Percentiles rank a stretch among this genome's conserved stretches.
Evolutionary conservation across 768 basidiomycete genomes (phyloP).

Genomic region (Coprinopsis marcescibilis): DNA sequence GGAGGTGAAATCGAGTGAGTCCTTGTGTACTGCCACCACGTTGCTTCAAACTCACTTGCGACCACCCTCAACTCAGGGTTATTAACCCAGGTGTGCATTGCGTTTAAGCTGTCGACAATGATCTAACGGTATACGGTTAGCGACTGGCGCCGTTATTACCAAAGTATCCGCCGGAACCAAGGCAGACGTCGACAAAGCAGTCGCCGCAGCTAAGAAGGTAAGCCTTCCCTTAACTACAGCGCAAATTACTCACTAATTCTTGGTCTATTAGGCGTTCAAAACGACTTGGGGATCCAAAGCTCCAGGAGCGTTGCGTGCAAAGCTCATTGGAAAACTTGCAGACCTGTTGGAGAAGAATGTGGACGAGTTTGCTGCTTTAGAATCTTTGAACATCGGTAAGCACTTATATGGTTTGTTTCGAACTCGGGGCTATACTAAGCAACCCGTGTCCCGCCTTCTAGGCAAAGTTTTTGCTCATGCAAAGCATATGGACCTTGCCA

Average conservation of each 20-base stretch:
- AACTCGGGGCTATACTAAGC: neutral
- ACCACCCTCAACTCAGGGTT: slow-evolving; percentile 36
- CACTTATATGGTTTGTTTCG: neutral
- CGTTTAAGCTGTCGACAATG: neutral
- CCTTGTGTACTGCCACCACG: neutral
- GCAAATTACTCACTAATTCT: no score
- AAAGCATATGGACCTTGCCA: slow-evolving; percentile 43
- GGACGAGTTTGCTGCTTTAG: slow-evolving; percentile 46
- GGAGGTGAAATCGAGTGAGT: slow-evolving; percentile 65
- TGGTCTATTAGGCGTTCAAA: slow-evolving; percentile 42
- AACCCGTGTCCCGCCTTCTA: slow-evolving; percentile 16
- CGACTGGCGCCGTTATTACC: slow-evolving; percentile 62
- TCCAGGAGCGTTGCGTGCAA: slow-evolving; percentile 46
- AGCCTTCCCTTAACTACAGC: neutral
- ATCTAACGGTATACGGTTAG: no score
- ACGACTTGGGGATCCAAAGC: slow-evolving; percentile 64
- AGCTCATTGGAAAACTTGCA: slow-evolving; percentile 58
- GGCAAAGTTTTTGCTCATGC: slow-evolving; percentile 53
- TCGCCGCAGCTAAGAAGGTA: slow-evolving; percentile 58
- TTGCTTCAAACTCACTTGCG: neutral
- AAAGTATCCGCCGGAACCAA: slow-evolving; percentile 51
- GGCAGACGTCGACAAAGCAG: slow-evolving; percentile 75
- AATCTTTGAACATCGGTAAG: neutral
- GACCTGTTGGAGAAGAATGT: slow-evolving; percentile 54
- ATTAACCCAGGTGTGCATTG: slow-evolving; percentile 44